Percentiles rank a stretch among this genome's conserved stretches.
Evolutionary conservation across 2,329 filamentous ascomycete species (phyloP).

Genomic region (Phoma sp.): DNA sequence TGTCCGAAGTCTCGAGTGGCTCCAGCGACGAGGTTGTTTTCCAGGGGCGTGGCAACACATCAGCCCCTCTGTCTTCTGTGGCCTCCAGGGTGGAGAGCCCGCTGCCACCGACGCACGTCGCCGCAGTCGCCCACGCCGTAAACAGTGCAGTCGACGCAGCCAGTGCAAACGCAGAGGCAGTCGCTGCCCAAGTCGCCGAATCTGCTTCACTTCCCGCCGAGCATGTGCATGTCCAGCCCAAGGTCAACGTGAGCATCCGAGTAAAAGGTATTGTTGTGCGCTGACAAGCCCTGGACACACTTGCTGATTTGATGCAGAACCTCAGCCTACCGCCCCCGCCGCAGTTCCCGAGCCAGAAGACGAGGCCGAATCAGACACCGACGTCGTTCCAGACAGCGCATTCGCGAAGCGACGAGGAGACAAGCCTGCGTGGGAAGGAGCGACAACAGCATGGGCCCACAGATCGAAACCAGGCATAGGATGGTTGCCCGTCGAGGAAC

Average conservation of each 20-base stretch:
- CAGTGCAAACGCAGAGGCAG: constrained; percentile 1
- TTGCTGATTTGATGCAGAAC: constrained; percentile 3
- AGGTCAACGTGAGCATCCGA: constrained; percentile 18
- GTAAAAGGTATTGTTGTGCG: constrained; percentile 6
- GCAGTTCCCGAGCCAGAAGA: background rate
- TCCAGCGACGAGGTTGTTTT: constrained; percentile 68
- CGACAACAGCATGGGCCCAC: constrained; percentile 41
- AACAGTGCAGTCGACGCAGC: background rate
- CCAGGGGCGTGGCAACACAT: constrained; percentile 35
- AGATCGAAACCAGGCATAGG: constrained; percentile 47
- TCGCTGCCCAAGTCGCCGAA: constrained; percentile 4
- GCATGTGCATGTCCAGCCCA: constrained; percentile 8
- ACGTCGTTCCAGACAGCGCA: constrained; percentile 28
- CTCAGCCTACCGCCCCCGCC: background rate
- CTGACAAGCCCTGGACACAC: too few species aligned
- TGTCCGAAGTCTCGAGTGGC: constrained; percentile 30
- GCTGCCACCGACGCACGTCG: constrained; percentile 2
- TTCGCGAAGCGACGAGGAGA: constrained; percentile 38
- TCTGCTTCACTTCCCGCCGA: constrained; percentile 8
- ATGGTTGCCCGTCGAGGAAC: constrained; percentile 38
- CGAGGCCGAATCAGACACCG: constrained; percentile 29
- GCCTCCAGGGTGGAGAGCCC: constrained; percentile 12
- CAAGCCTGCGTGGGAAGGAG: constrained; percentile 40
- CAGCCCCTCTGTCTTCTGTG: constrained; percentile 9
- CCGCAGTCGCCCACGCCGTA: constrained; percentile 1